Conservation (phyloP, 164 flowering plant species). For the Umbilicus rupestris region DNA sequence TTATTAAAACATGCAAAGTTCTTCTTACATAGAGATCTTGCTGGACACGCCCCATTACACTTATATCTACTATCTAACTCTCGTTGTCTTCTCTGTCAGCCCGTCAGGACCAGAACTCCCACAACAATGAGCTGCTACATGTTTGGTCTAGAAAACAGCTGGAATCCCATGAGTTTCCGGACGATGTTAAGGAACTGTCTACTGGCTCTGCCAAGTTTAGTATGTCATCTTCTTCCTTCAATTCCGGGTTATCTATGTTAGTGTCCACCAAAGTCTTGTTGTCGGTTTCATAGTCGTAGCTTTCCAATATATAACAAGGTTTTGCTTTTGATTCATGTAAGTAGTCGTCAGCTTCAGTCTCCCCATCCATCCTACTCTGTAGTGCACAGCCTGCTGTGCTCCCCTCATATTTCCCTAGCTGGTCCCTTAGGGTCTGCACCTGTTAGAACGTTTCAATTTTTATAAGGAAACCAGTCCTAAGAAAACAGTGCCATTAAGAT, state of each 20-base stretch:
- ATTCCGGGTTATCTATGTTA: not conserved
- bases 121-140: not conserved
- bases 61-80: too few species aligned
- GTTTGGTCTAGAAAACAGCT: constrained; percentile 5
- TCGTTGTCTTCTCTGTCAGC: too few species aligned
- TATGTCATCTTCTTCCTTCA: constrained; percentile 1
- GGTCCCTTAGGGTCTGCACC: not conserved
- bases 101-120: not conserved
- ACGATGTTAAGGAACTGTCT: not conserved
- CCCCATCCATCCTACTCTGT: not conserved
- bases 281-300: not conserved
- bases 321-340: not conserved
- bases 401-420: not conserved
- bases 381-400: not conserved
- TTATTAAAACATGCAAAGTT: too few species aligned
- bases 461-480: not conserved
- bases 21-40: too few species aligned
- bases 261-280: constrained; percentile 1
- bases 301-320: not conserved
- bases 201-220: not conserved
- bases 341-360: not conserved
- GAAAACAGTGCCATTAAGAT: not conserved
- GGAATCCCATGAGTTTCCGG: constrained; percentile 1
- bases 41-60: too few species aligned
- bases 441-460: not conserved